Base-by-base conservation (phyloP, 805 yeast genomes). In the Clavispora santaluciae region DNA sequence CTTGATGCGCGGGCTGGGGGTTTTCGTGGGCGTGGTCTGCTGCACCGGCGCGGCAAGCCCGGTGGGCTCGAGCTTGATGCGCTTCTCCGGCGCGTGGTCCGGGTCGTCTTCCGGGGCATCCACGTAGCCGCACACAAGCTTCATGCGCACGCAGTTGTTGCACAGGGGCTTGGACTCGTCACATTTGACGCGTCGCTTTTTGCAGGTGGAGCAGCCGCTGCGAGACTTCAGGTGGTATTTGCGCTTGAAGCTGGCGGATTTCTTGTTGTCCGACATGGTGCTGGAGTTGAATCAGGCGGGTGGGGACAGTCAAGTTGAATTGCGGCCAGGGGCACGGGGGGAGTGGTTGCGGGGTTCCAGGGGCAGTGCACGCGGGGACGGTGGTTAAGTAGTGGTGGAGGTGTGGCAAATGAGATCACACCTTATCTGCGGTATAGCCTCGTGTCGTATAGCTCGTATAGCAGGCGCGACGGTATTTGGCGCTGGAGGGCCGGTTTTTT, bases 141-240 rank as follows among this genome's bases (percentile, higher is more conserved):
- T 83, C 79, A 90, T 77, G 46, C 88, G 81, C 36, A 70, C 63
- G 63, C 98, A 90, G 63, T 88, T 88, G 17, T 68, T 67, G 60
- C 98, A 90, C 6, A 68, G 58, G 1, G 97, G 97, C 45, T 80
- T 83, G 1, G 68, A 67, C 60, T 91, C 97, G 59, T 90, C 97
- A 69, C 98, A 90, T 59, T 90, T 90, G 30, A 91, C 96, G 38
- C 97, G 70, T 53, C 98, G 75, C 48, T 78, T 75, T 57, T 90
- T 90, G 64, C 98, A 90, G 2, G 95, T 86, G 29, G 81, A 76
- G 64, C 98, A 90, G 0, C 98, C 98, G 42, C 79, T 77, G 42
- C 95, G 76, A 25, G 95, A 85, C 62, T 91, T 91, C 44, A 81
- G 85, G 59, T 91, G 98, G 55, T 83, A 91, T 55, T 86, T 84